Evolutionary conservation across 192 early-diverging fungal species (phyloP), one percentile per base, ranked within the genome.

Genomic region (Entomortierella chlamydospora): DNA sequence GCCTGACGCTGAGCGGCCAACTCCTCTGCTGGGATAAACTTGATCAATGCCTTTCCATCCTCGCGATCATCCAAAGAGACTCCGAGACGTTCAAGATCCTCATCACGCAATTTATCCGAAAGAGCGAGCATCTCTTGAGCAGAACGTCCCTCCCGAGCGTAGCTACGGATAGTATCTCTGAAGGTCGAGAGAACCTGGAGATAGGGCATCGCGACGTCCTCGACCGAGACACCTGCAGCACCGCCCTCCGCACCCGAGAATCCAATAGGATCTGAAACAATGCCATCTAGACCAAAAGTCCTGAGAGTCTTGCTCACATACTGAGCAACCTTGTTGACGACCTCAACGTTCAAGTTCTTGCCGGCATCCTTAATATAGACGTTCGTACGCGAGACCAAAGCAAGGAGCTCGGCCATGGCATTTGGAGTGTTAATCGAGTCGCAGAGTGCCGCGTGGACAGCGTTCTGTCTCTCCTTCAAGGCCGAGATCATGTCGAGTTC

Each of bases 21-120:
- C 82, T 91, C 91, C 53, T 90, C 87, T 13, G 90, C 89, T 65
- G 94, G 92, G 15, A 94, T 92, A 64, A 98, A 83, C 82, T 97
- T 99, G 80, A 97, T 92, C 68, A 98, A 85, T 1, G 98, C 96
- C 61, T 88, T 92, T 30, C 96, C 96, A 79, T 95, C 95, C 61
- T 96, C 98, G 63, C 95, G 93, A 83, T 99, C 98, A 72, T 97
- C 98, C 62, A 99, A 85, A 1, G 91, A 87, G 15, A 99, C 92
- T 28, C 95, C 95, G n/a, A 97, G 83, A 47, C 94, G 90, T 18
- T 95, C 91, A 41, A 98, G 87, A 49, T 95, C 93, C 22, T 89
- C 86, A 83, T 99, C 96, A 56, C 98, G 93, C 43, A 99, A 62
- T 81, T 87, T 89, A 85, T 99, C 98, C 61, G 92, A 93, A 15